phyloP scores from a whole-genome alignment of 345 rosid species.

The Capsella bursapastoris region DNA sequence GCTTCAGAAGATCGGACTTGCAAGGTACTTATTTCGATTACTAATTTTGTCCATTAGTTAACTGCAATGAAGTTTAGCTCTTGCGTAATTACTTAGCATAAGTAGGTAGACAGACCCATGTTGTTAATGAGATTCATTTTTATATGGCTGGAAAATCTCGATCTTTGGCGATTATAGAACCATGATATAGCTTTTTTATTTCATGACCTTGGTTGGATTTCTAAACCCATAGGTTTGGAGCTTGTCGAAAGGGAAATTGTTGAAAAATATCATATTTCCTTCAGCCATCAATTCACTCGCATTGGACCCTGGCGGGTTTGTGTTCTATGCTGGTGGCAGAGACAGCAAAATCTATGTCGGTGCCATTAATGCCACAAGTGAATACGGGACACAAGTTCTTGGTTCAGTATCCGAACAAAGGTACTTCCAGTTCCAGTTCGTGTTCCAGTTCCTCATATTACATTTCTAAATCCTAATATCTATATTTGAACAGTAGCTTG shows the following conservation, averaged over 20 bases:
- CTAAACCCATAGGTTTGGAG: slow-evolving; percentile 68
- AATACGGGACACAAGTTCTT: slow-evolving; percentile 63
- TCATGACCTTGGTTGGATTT: slow-evolving; percentile 12
- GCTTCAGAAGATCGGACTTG: slow-evolving; percentile 89
- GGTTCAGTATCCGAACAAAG: slow-evolving; percentile 71
- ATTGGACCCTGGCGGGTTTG: slow-evolving; percentile 78
- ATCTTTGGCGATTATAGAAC: neutral
- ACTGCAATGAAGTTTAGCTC: slow-evolving; percentile 1
- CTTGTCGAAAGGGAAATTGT: slow-evolving; percentile 62
- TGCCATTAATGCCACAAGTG: slow-evolving; percentile 63
- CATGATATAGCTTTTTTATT: slow-evolving; percentile 14
- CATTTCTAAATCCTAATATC: slow-evolving; percentile 10
- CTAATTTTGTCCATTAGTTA: neutral
- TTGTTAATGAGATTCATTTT: slow-evolving; percentile 5
- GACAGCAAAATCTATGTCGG: slow-evolving; percentile 82
- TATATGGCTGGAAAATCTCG: neutral
- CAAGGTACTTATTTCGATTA: slow-evolving; percentile 54
- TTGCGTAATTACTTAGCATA: neutral
- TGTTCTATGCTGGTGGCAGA: slow-evolving; percentile 84
- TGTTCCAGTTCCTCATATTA: neutral
- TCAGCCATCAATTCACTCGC: slow-evolving; percentile 76
- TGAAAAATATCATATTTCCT: slow-evolving; percentile 72
- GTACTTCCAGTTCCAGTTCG: slow-evolving; percentile 42
- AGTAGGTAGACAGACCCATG: neutral
- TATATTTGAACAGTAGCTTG: neutral